These are phyloP conservation scores for Saturnispora mendoncae DNA, from an alignment of 805 yeast species.

Conservation along the genomic window DNA sequence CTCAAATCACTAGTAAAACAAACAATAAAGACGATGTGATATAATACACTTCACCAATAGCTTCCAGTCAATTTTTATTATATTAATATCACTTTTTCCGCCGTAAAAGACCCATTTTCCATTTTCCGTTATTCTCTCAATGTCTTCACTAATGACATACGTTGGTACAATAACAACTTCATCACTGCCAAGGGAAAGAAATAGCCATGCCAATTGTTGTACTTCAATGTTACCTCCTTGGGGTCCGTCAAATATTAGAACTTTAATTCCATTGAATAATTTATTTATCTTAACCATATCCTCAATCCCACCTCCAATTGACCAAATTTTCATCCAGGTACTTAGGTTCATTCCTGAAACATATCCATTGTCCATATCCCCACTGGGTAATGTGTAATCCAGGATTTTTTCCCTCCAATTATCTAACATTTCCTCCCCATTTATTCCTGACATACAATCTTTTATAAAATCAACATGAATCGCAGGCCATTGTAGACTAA, in stretches of 20 bases:
- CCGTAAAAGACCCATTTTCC: neutral
- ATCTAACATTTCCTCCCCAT: conserved; percentile 2
- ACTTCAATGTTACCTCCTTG: neutral
- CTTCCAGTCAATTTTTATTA: neutral
- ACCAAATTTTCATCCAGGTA: conserved; percentile 31
- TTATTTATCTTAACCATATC: neutral
- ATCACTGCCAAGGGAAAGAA: neutral
- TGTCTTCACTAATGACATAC: neutral
- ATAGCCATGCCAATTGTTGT: neutral
- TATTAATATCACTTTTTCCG: neutral
- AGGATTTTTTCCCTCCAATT: conserved; percentile 34
- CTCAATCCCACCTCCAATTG: neutral
- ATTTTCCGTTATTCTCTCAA: neutral
- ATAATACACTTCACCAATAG: neutral
- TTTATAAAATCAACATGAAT: conserved; percentile 48
- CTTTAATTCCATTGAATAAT: neutral
- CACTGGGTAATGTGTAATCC: conserved; percentile 61
- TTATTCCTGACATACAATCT: conserved; percentile 33
- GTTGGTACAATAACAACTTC: neutral
- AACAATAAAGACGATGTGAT: neutral
- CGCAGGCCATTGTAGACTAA: conserved; percentile 84
- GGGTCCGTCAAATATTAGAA: neutral
- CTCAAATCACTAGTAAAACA: no score
- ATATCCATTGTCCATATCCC: conserved; percentile 37
- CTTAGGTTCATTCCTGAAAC: conserved; percentile 31